Base-by-base conservation (phyloP, 2,329 filamentous ascomycete species). In the Colletotrichum somersetense region DNA sequence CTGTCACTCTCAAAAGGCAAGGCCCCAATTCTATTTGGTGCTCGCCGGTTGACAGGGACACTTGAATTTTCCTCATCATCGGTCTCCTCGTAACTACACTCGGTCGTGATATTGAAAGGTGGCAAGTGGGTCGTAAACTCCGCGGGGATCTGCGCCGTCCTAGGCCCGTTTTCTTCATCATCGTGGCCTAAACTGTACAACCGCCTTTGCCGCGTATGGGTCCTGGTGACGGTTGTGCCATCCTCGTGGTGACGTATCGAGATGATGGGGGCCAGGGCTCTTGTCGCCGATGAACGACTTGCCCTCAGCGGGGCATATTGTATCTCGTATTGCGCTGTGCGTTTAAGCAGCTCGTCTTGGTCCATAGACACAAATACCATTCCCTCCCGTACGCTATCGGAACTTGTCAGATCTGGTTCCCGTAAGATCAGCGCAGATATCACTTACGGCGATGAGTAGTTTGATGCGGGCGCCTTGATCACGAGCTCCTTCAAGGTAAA, bases 301-400 rank as follows among this genome's bases (percentile, higher is more conserved):
- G 65, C 76, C 67, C 71, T 75, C 57, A 77, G 72, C 57, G 77
- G 77, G 23, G 84, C 81, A 76, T 92, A 94, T 75, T 92, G 89
- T 35, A 96, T 91, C 75, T 93, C 89, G 79, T 96, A 96, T 72
- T 91, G 88, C 8, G 92, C 88, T 14, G 94, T 96, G 70, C 91
- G 88, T 26, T 86, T 88, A 55, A 96, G 83, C 1, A 96, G 84
- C 72, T 96, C 91, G 75, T 97, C 91, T 48, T 91, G 89, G 52
- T 91, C 89, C 95, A 98, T 97, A 57, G 93, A 89, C 38, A 98
- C 88, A 78, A 98, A 98, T 1, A 98, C 89, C 88, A 98, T 92
- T 56, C 96, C 96, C 86, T 97, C 93, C 81, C 96, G 92, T 65
- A 97, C 91, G 66, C 93, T 96, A 79, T 68, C 6, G 58, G 66